A percentile compares a stretch with the other conserved stretches of the same genome.
Evolutionary conservation across 2,329 filamentous ascomycete genomes (phyloP).

Genomic region (Myriosclerotinia curreyana): DNA sequence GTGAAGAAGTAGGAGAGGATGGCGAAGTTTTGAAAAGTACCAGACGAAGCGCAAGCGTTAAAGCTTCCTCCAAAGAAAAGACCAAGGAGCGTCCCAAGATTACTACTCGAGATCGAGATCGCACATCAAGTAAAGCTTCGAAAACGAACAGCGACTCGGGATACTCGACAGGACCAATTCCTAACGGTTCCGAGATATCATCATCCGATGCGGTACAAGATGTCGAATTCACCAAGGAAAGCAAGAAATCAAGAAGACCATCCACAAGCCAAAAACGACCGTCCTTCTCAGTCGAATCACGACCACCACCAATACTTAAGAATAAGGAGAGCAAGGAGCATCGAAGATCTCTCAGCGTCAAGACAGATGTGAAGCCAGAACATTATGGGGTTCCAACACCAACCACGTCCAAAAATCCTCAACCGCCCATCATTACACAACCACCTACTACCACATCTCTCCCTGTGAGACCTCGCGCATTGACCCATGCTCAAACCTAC

Average conservation of each 20-base stretch:
- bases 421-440: conserved; percentile 17
- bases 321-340: conserved; percentile 17
- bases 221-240: conserved; percentile 10
- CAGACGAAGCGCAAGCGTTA: conserved; percentile 30
- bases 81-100: conserved; percentile 20
- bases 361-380: conserved; percentile 17
- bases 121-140: conserved; percentile 18
- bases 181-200: conserved; percentile 17
- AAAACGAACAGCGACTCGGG: conserved; percentile 22
- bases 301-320: conserved; percentile 8
- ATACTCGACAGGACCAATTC: conserved; percentile 20
- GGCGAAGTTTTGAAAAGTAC: conserved; percentile 30
- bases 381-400: conserved; percentile 15
- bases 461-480: conserved; percentile 17
- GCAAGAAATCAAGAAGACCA: conserved; percentile 15
- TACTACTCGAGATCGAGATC: conserved; percentile 14
- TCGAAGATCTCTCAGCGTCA: conserved; percentile 15
- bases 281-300: conserved; percentile 10
- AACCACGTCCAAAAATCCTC: conserved; percentile 1
- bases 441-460: conserved; percentile 3
- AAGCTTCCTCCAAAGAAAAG: conserved; percentile 26
- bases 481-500: conserved; percentile 17
- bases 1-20: conserved; percentile 34
- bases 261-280: conserved; percentile 7
- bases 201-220: conserved; percentile 11